Evolutionary conservation across 148 eudicot species (phyloP).

Genomic region (Chenopodium berlandieri): DNA sequence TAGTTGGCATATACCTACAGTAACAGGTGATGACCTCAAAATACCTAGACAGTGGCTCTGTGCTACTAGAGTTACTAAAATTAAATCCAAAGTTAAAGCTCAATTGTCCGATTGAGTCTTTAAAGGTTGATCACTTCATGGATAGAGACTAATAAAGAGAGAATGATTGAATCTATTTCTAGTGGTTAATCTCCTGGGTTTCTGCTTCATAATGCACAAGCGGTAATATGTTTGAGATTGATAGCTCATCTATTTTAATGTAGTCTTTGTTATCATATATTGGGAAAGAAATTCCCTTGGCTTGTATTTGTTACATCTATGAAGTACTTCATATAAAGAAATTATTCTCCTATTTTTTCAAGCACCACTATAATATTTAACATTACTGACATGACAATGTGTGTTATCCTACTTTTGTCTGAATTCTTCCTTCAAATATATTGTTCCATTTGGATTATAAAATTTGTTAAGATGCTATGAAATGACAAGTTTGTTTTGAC

Average conservation of each 20-base stretch:
- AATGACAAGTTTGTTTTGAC: neutral
- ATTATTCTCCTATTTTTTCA: neutral
- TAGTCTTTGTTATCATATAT: neutral
- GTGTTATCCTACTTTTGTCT: neutral
- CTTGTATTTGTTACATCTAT: neutral
- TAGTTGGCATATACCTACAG: constrained; percentile 85
- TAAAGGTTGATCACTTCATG: neutral
- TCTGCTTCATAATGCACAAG: neutral
- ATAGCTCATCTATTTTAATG: neutral
- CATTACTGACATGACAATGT: neutral
- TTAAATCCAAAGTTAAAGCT: neutral
- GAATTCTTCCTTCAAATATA: neutral
- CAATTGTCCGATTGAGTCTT: constrained; percentile 13
- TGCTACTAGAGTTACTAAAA: constrained; percentile 44
- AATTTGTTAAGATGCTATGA: neutral
- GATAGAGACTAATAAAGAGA: neutral
- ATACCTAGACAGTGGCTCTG: constrained; percentile 79
- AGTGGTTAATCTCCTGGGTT: neutral
- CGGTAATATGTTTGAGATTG: neutral
- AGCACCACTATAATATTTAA: neutral
- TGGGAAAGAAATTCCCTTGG: neutral
- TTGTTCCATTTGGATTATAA: neutral
- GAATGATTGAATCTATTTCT: neutral
- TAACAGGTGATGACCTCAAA: constrained; percentile 72
- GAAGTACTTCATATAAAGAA: neutral